Evolutionary conservation across 805 yeast species (phyloP), one percentile per base, ranked within the genome.

Genomic region (Ogataea ramenticola): DNA sequence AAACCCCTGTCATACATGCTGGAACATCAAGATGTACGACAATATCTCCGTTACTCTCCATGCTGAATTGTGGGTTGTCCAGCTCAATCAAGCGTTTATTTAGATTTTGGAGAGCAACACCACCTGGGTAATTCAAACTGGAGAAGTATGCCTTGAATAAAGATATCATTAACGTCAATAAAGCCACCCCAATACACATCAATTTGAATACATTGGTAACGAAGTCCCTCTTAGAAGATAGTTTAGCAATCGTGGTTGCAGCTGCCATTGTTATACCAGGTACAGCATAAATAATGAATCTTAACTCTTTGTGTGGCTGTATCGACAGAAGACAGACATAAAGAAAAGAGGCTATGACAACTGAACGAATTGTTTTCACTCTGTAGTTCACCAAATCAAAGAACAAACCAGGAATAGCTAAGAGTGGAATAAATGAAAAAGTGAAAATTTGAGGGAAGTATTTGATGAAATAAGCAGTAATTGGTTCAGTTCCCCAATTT

Each of bases 221-320:
- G 14, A 19, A 27, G 32, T 17, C 16, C 42, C 17, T 29, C 37
- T n/a, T 19, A 37, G 10, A 39, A 41, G 21, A 4, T 1, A 49
- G 46, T 15, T 42, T 36, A 4, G 51, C 35, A 17, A 52, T 38
- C 15, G 48, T 39, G 38, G 74, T 67, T 2, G 93, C 80, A 6
- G 85, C 89, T 29, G 75, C 57, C 17, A 83, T 53, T 0, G 83
- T 77, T 46, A 87, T 60, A 0, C 82, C 68, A 1, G 97, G 96
- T 4, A 84, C 65, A 0, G 80, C 67, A 60, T 90, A 91, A 16
- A 83, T 68, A 35, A 91, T 79, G 56, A 91, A 91, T 53, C 97
- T 75, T 95, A 95, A 87, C 67, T 91, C 98, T 59, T 91, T 91
- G 55, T 91, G 97, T 3, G 93, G 89, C 61, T 86, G 93, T 42